phyloP scores from a whole-genome alignment of 1,284 basidiomycete species.

The Cryptococcus depauperatus region DNA sequence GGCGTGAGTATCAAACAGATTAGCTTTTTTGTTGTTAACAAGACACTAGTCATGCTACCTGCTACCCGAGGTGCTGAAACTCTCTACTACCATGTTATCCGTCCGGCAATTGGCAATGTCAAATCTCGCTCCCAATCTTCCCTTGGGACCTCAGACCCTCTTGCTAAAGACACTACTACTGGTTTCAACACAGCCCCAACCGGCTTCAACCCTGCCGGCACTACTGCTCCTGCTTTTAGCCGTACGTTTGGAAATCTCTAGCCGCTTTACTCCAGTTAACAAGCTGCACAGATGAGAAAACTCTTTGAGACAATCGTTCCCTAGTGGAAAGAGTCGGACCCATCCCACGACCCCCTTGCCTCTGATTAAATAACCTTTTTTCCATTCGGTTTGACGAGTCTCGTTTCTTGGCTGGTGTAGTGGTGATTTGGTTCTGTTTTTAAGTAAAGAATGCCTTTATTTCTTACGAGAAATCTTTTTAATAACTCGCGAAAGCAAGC shows the following conservation, averaged over 20 bases:
- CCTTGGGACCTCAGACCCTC: conserved; percentile 22
- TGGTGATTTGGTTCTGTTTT: neutral
- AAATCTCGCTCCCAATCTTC: conserved; percentile 21
- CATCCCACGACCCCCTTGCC: no score
- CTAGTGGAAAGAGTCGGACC: no score
- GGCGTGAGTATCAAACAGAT: conserved; percentile 52
- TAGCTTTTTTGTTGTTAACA: neutral
- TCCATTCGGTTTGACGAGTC: neutral
- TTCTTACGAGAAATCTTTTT: no score
- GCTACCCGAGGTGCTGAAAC: conserved; percentile 61
- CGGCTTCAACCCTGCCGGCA: conserved; percentile 29
- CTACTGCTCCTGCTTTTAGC: conserved; percentile 35
- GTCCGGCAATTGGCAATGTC: conserved; percentile 56
- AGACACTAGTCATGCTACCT: conserved; percentile 39
- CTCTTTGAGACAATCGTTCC: conserved; percentile 20
- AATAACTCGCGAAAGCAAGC: no score
- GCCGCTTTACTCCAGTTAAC: neutral
- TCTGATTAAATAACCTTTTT: no score
- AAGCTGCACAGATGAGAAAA: conserved; percentile 29
- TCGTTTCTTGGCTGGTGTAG: neutral
- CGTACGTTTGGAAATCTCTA: conserved; percentile 36
- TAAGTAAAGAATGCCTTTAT: neutral
- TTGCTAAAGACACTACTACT: conserved; percentile 22
- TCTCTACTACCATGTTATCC: conserved; percentile 59
- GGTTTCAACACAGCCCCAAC: conserved; percentile 30